Percentiles rank a stretch among this genome's conserved stretches.
Evolutionary conservation across 495 filamentous ascomycete species (phyloP).

Genomic region (Aspergillus kassunensis): DNA sequence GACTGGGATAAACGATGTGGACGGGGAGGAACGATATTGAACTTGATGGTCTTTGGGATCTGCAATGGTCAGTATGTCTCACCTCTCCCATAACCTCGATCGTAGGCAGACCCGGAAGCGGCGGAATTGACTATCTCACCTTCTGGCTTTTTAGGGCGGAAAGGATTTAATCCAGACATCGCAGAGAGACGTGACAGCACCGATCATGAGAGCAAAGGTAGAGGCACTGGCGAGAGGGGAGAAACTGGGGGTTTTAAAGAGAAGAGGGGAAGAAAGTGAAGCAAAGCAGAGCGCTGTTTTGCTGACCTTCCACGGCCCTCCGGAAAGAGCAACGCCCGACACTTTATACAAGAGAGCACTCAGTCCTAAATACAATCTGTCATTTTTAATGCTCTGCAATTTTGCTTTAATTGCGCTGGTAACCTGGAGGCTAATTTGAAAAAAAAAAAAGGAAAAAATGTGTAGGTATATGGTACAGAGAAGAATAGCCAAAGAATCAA

Average conservation of each 20-base stretch:
- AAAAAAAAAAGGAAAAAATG: background rate
- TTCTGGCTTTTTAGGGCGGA: constrained; percentile 44
- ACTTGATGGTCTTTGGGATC: constrained; percentile 14
- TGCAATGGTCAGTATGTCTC: constrained; percentile 13
- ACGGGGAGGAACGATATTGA: constrained; percentile 1
- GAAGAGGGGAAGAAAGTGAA: constrained; percentile 18
- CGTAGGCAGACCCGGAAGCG: constrained; percentile 12
- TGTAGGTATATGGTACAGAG: constrained; percentile 22
- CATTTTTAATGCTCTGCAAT: no score
- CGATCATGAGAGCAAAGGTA: constrained; percentile 25
- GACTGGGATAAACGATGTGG: constrained; percentile 5
- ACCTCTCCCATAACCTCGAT: constrained; percentile 3
- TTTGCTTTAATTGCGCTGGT: no score
- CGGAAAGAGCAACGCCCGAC: constrained; percentile 28
- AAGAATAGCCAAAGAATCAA: constrained; percentile 13
- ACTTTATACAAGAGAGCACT: no score
- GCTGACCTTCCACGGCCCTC: constrained; percentile 28
- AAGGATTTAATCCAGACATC: constrained; percentile 58
- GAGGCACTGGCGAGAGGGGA: constrained; percentile 9
- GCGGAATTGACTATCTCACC: constrained; percentile 27
- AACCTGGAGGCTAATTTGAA: no score
- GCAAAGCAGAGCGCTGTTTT: constrained; percentile 8
- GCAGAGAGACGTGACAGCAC: constrained; percentile 30
- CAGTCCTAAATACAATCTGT: no score
- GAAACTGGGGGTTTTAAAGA: constrained; percentile 9